A percentile compares a stretch with the other conserved stretches of the same genome.
Evolutionary conservation across 768 basidiomycete species (phyloP).

Genomic region (Rickenella mellea): DNA sequence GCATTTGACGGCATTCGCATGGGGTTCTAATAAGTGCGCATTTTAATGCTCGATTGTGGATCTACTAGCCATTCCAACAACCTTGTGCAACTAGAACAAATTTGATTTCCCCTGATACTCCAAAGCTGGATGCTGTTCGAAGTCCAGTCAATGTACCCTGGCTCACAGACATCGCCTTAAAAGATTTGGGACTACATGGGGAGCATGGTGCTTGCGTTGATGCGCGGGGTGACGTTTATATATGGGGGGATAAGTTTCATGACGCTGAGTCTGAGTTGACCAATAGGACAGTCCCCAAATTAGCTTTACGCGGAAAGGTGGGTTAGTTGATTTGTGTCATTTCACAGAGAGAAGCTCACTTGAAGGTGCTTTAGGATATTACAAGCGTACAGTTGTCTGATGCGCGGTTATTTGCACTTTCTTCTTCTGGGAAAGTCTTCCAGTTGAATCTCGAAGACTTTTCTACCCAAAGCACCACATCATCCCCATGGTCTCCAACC

Average conservation of each 20-base stretch:
- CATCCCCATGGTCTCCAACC: slow-evolving; percentile 48
- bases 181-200: slow-evolving; percentile 61
- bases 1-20: slow-evolving; percentile 43
- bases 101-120: slow-evolving; percentile 31
- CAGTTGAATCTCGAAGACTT: neutral
- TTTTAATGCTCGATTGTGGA: neutral
- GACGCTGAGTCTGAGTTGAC: slow-evolving; percentile 18
- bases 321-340: slow-evolving; percentile 7
- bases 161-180: slow-evolving; percentile 60
- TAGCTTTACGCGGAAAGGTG: slow-evolving; percentile 61
- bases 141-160: slow-evolving; percentile 43
- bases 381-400: slow-evolving; percentile 49
- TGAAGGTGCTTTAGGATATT: slow-evolving; percentile 45
- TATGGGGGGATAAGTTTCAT: slow-evolving; percentile 69
- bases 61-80: neutral
- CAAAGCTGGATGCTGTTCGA: slow-evolving; percentile 31
- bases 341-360: neutral
- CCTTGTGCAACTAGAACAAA: slow-evolving; percentile 28
- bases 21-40: slow-evolving; percentile 68
- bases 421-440: slow-evolving; percentile 64
- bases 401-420: slow-evolving; percentile 66
- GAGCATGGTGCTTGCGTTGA: slow-evolving; percentile 70
- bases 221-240: slow-evolving; percentile 70
- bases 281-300: slow-evolving; percentile 27
- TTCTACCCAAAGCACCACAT: neutral